Evolutionary conservation across 805 yeast genomes (phyloP).

Genomic region (Pichia nakasei): DNA sequence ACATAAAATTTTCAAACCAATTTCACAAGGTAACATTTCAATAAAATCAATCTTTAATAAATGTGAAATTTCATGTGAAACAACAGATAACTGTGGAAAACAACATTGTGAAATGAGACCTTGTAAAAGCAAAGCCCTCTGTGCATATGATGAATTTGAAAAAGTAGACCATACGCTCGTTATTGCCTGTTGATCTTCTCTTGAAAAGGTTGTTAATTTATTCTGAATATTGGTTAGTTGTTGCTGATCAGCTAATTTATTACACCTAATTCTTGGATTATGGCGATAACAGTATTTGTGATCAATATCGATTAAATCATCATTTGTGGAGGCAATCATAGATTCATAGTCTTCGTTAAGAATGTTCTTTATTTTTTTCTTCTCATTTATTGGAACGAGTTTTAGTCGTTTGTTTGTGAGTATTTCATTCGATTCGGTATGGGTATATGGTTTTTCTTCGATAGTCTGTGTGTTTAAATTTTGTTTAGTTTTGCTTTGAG

Average conservation of each 20-base stretch:
- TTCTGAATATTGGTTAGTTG: slow-evolving; percentile 58
- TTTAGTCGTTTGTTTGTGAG: background rate
- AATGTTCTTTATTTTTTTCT: background rate
- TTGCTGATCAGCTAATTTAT: slow-evolving; percentile 54
- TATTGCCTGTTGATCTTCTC: slow-evolving; percentile 68
- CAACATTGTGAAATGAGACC: slow-evolving; percentile 88
- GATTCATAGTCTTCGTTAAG: background rate
- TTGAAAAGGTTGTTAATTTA: slow-evolving; percentile 48
- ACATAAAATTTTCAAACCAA: slow-evolving; percentile 75
- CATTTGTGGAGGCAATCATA: background rate
- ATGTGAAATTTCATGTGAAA: slow-evolving; percentile 69
- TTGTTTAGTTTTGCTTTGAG: too few relatives aligned
- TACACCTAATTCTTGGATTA: slow-evolving; percentile 77
- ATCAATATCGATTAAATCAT: slow-evolving; percentile 39
- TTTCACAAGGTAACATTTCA: slow-evolving; percentile 74
- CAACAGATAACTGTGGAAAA: slow-evolving; percentile 85
- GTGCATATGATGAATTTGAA: slow-evolving; percentile 60
- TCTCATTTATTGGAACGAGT: background rate
- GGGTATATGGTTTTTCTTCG: too few relatives aligned
- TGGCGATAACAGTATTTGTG: slow-evolving; percentile 84
- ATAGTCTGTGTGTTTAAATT: too few relatives aligned
- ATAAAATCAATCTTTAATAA: slow-evolving; percentile 86
- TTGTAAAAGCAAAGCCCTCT: slow-evolving; percentile 66
- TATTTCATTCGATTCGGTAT: too few relatives aligned
- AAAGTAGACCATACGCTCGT: slow-evolving; percentile 80